Evolutionary conservation across 305 asterid genomes (phyloP), one percentile per base, ranked within the genome.

Genomic region (Caryopteris hybrid): DNA sequence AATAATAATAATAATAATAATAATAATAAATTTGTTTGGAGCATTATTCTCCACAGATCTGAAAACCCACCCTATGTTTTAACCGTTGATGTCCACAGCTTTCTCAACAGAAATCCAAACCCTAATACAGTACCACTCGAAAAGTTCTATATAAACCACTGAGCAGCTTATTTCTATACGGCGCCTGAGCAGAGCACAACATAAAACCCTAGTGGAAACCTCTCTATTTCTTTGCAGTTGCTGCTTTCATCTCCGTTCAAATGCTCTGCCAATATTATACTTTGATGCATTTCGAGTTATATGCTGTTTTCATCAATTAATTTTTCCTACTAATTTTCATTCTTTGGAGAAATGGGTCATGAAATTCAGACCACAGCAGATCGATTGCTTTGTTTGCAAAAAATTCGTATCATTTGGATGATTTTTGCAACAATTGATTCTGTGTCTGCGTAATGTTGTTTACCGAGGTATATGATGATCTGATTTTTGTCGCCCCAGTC

Each of bases 401-500:
- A n/a, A n/a, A n/a, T n/a, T n/a, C n/a, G n/a, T n/a, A n/a, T n/a
- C n/a, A n/a, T n/a, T n/a, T n/a, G n/a, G n/a, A n/a, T n/a, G n/a
- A n/a, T n/a, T n/a, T n/a, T n/a, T n/a, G n/a, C n/a, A n/a, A n/a
- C n/a, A n/a, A n/a, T n/a, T n/a, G n/a, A n/a, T n/a, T n/a, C n/a
- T n/a, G n/a, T n/a, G n/a, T n/a, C n/a, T n/a, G n/a, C n/a, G n/a
- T n/a, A n/a, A n/a, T n/a, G n/a, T n/a, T n/a, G n/a, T n/a, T n/a
- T n/a, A n/a, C n/a, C n/a, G n/a, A 65, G 80, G 81, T 72, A 75
- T 27, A 45, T 82, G 88, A 85, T 76, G 83, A 79, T 53, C 34
- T 21, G n/a, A n/a, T 2, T 71, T 76, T 72, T 85, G 90, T 85
- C 84, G 90, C 85, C 87, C 90, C 87, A 84, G 90, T 45, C 87